Evolutionary conservation across 495 filamentous ascomycete genomes (phyloP).

Genomic region (Penicillium paradoxum): DNA sequence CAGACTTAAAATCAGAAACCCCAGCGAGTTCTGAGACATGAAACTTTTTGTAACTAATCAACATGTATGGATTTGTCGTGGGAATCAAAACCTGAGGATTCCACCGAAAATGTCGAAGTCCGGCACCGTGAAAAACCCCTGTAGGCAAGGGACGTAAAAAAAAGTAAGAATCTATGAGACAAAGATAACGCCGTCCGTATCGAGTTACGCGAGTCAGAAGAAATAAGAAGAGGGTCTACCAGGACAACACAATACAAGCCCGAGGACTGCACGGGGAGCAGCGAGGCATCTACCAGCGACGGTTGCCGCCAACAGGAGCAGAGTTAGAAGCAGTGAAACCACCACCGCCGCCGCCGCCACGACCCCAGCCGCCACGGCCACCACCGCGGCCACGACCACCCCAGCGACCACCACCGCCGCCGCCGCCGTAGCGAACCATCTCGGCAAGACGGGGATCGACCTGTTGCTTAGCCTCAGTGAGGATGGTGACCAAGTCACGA

Average conservation of each 20-base stretch:
- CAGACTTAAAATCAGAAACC: background rate
- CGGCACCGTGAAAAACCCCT: slow-evolving; percentile 7
- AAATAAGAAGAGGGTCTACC: slow-evolving; percentile 33
- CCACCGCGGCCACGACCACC: slow-evolving; percentile 59
- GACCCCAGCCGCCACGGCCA: slow-evolving; percentile 56
- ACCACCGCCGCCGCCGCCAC: slow-evolving; percentile 46
- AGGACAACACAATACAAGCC: slow-evolving; percentile 30
- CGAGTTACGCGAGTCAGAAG: slow-evolving; percentile 37
- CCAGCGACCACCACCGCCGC: slow-evolving; percentile 66
- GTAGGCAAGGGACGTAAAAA: background rate
- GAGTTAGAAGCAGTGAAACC: slow-evolving; percentile 60
- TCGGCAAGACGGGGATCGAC: slow-evolving; percentile 93
- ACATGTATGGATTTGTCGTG: slow-evolving; percentile 23
- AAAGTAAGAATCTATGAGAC: slow-evolving; percentile 43
- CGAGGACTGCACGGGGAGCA: slow-evolving; percentile 18
- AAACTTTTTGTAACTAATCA: slow-evolving; percentile 27
- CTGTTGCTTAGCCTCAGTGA: slow-evolving; percentile 96
- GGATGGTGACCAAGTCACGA: slow-evolving; percentile 87
- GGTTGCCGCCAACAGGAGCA: slow-evolving; percentile 57
- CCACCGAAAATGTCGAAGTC: slow-evolving; percentile 3
- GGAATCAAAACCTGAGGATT: slow-evolving; percentile 13
- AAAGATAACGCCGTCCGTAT: slow-evolving; percentile 41
- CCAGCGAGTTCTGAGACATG: slow-evolving; percentile 6
- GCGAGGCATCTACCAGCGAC: slow-evolving; percentile 47
- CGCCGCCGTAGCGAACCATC: slow-evolving; percentile 90